phyloP scores from a whole-genome alignment of 805 yeast species.

The Pichia pseudocactophila region DNA sequence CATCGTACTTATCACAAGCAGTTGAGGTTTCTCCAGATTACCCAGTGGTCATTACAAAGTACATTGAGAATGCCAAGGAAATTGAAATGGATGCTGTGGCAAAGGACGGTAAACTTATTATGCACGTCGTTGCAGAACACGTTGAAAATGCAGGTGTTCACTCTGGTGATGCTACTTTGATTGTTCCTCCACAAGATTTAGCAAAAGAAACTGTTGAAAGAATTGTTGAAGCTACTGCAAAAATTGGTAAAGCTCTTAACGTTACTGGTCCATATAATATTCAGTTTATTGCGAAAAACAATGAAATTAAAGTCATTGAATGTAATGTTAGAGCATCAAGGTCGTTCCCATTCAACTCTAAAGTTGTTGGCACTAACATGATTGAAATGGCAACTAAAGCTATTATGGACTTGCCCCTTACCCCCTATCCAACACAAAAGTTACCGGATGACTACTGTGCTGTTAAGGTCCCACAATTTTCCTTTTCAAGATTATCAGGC shows the following conservation, averaged over 20 bases:
- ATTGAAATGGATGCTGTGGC: conserved; percentile 99
- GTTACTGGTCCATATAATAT: conserved; percentile 97
- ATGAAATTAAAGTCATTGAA: conserved; percentile 94
- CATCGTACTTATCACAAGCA: conserved; percentile 82
- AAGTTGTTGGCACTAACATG: conserved; percentile 92
- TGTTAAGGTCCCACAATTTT: conserved; percentile 93
- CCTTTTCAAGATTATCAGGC: conserved; percentile 93
- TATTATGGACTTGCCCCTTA: conserved; percentile 76
- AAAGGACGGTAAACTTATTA: conserved; percentile 81
- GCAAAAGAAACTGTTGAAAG: conserved; percentile 85
- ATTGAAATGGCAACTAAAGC: conserved; percentile 97
- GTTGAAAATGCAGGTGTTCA: conserved; percentile 99
- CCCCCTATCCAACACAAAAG: conserved; percentile 83
- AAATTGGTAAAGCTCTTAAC: conserved; percentile 88
- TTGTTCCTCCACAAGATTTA: conserved; percentile 94
- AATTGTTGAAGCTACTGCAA: conserved; percentile 92
- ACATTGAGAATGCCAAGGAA: conserved; percentile 94
- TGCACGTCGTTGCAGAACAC: conserved; percentile 98
- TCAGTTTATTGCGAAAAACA: conserved; percentile 92
- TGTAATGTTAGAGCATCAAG: conserved; percentile 99
- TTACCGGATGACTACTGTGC: conserved; percentile 94
- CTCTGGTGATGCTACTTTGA: conserved; percentile 97
- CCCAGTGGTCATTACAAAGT: conserved; percentile 95
- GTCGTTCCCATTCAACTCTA: conserved; percentile 96
- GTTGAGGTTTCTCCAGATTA: conserved; percentile 96